Evolutionary conservation across 495 filamentous ascomycete genomes (phyloP), one percentile per base, ranked within the genome.

Genomic region (Aspergillus kassunensis): DNA sequence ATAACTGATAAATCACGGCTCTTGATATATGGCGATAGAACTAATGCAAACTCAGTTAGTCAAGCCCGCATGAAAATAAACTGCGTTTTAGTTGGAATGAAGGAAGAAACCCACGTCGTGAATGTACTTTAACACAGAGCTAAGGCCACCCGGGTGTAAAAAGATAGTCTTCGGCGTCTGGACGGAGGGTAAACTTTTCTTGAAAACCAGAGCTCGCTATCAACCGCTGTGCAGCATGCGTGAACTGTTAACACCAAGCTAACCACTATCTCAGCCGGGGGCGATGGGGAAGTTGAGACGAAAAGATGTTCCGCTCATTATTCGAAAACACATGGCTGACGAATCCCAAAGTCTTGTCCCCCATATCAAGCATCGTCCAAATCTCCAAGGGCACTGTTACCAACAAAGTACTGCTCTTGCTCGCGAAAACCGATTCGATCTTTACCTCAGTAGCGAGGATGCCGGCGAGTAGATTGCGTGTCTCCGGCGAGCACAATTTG

Each of bases 11-110:
- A 44, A 29, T 44, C 23, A 29, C 23, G 21, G 23, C 23, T 16
- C 40, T 45, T 43, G 24, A 56, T 37, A 25, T 15, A 33, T 21
- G 25, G 25, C 39, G 25, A 51, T 43, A 42, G 25, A 12, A 9
- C 49, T 51, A 42, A 43, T 39, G 23, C 18, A 51, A 42, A 42
- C n/a, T 51, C 25, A n/a, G n/a, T n/a, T n/a, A 51, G 49, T 34
- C 31, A 19, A 34, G 4, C 19, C 31, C 16, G 27, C 30, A 34
- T 15, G 21, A 52, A 23, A 44, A 25, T 40, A 20, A 25, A 50
- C 35, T 23, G 18, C 11, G 11, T 53, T 40, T 29, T 29, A 39
- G n/a, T n/a, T 53, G 41, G 25, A 47, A 16, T n/a, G 27, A 46
- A 19, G 30, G 25, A 25, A 45, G 31, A 46, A 46, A 18, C 51